Evolutionary conservation across 2,329 filamentous ascomycete species (phyloP), one percentile per base, ranked within the genome.

Genomic region (Aspergillus sojae): DNA sequence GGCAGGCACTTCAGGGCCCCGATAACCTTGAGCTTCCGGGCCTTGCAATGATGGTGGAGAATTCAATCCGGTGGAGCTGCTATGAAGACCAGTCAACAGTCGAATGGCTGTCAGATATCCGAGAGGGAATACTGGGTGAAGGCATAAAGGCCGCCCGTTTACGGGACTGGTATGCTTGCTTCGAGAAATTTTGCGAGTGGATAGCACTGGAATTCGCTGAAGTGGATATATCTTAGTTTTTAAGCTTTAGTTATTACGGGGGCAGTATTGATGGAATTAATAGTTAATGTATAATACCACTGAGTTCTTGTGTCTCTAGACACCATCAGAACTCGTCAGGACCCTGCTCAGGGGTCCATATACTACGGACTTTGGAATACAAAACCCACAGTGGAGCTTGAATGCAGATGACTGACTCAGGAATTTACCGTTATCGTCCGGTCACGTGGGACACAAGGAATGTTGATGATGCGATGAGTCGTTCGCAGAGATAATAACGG

Each of bases 181-280:
- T 94, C 88, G 94, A 98, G 81, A 85, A 87, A 72, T 98, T 95
- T 75, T 98, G 94, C 74, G 84, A 93, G 60, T 97, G 93, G 93
- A 84, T 98, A 52, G 90, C 97, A 11, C 83, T 88, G 43, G 91
- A 96, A 79, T 96, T 86, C 80, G 86, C 73, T 45, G 82, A 84
- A 67, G 82, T 82, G 62, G 74, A 81, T 52, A 78, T 82, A 16
- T 50, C 46, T 34, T 82, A 16, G 9, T 30, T 21, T 32, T 32
- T 16, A 21, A n/a, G 9, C 28, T 32, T 32, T 2, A 30, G 11
- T 26, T 6, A 7, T 14, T 4, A 32, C n/a, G 5, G 26, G 14
- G 12, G 14, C 12, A 7, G 30, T 6, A 32, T 32, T 52, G 23
- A 30, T 52, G 9, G 26, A 30, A n/a, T n/a, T 12, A 28, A 52